Conservation (phyloP, 2,329 filamentous ascomycete genomes). For the Aspergillus vadensis region DNA sequence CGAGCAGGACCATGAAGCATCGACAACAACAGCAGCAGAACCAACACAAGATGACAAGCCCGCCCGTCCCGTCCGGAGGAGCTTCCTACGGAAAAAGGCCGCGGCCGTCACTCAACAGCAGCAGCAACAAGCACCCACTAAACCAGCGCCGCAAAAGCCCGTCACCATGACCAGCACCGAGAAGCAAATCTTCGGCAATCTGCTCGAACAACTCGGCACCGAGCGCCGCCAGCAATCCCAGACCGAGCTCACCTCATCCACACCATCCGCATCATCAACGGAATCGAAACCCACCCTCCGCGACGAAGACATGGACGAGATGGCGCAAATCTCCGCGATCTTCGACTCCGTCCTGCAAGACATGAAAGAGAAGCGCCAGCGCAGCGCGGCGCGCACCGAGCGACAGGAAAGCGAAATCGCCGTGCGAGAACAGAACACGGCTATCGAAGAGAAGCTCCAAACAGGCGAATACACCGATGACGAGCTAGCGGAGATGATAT, state of each 20-base stretch:
- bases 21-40: background rate
- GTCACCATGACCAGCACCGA: constrained; percentile 20
- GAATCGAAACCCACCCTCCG: background rate
- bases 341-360: constrained; percentile 28
- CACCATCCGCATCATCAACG: background rate
- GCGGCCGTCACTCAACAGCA: background rate
- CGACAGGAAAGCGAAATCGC: background rate
- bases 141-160: background rate
- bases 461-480: constrained; percentile 2
- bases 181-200: constrained; percentile 17
- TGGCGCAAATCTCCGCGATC: constrained; percentile 29
- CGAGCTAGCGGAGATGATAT: constrained; percentile 14
- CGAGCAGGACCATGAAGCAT: background rate
- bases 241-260: background rate
- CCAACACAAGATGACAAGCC: background rate
- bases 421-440: background rate
- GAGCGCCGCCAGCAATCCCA: constrained; percentile 9
- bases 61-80: constrained; percentile 17
- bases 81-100: constrained; percentile 16
- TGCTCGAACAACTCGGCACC: constrained; percentile 16
- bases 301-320: constrained; percentile 22
- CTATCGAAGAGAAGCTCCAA: background rate
- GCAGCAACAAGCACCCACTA: background rate
- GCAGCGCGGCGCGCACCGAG: background rate
- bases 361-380: constrained; percentile 11